These are phyloP conservation scores for Misopates orontium DNA, from an alignment of 257 asterid species.

Conservation along the genomic window DNA sequence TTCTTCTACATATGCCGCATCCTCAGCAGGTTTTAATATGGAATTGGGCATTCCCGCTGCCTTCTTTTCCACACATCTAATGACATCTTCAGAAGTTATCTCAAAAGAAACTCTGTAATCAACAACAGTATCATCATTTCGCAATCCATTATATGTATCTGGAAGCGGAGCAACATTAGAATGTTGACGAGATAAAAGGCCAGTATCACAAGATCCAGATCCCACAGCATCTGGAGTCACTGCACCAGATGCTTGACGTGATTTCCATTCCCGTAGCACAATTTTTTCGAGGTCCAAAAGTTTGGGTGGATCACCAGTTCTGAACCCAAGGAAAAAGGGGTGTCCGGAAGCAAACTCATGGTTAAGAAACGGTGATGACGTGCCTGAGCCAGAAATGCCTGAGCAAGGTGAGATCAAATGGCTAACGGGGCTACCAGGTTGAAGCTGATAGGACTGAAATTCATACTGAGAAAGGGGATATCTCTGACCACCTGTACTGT, in stretches of 20 bases:
- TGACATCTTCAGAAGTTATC: constrained; percentile 59
- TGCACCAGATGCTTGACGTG: constrained; percentile 67
- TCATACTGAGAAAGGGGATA: constrained; percentile 60
- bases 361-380: constrained; percentile 81
- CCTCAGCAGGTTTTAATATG: too few species aligned
- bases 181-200: constrained; percentile 44
- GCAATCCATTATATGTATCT: constrained; percentile 29
- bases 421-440: constrained; percentile 95
- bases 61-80: constrained; percentile 67
- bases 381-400: too few species aligned
- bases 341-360: constrained; percentile 50
- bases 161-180: constrained; percentile 48
- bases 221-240: constrained; percentile 66
- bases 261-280: constrained; percentile 59
- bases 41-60: constrained; percentile 43
- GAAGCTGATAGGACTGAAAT: constrained; percentile 84
- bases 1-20: constrained; percentile 18
- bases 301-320: constrained; percentile 55
- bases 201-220: constrained; percentile 32
- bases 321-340: constrained; percentile 63
- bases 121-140: constrained; percentile 36
- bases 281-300: constrained; percentile 77
- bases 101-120: constrained; percentile 81
- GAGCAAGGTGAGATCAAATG: constrained; percentile 89
- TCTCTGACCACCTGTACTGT: constrained; percentile 48